Evolutionary conservation across 345 rosid genomes (phyloP), one percentile per base, ranked within the genome.

Genomic region (Boechera retrofracta): DNA sequence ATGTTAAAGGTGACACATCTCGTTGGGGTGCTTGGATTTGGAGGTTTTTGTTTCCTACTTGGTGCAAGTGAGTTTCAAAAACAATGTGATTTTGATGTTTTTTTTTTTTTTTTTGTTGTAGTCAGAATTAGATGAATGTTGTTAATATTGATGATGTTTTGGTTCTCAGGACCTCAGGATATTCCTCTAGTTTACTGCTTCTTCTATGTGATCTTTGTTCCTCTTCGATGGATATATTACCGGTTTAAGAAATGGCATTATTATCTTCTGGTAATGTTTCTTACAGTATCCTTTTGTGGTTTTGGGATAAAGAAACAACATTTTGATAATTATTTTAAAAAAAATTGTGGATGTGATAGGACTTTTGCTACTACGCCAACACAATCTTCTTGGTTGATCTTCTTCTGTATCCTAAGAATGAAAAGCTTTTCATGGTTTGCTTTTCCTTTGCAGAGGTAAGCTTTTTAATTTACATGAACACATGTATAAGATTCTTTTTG

Each of bases 161-260:
- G 26, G 62, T 74, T 64, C 73, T 61, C 89, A 92, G 97, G 98
- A 72, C 97, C 98, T 6, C 97, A 92, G 29, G 94, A 92, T 71
- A 82, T 89, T 64, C 97, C 93, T 64, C 84, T 90, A 44, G 92
- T 90, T 21, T 94, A 92, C 58, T 94, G 97, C 78, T 68, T 92
- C 38, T 90, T 94, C 84, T 94, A 85, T 77, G 64, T 94, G 35
- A 83, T 58, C 60, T 94, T 94, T 77, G 98, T 94, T 71, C 98
- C 98, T 78, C 95, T 90, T 38, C 87, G 98, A 53, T 94, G 98
- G 98, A 90, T 94, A 60, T 92, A 94, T 80, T 94, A 94, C 69
- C 89, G 98, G 78, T 92, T 79, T 82, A 94, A 94, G 87, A 94
- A 94, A 83, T 89, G 94, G 98, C 98, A 94, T 79, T 94, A 92